Evolutionary conservation across 306 rosid species (phyloP), one percentile per base, ranked within the genome.

Genomic region (Malus sieversii): DNA sequence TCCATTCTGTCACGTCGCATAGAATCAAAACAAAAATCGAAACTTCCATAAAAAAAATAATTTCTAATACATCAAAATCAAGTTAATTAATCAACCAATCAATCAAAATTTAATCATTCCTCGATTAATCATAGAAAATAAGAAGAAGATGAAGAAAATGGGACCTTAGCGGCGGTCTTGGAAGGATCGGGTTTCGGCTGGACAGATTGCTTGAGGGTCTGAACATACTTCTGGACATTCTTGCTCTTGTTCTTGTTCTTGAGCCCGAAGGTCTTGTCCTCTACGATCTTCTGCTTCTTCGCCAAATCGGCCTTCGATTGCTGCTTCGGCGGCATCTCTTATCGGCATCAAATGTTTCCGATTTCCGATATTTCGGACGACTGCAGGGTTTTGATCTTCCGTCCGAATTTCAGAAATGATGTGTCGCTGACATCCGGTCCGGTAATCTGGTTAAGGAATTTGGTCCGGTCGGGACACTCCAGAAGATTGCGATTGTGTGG

Each of bases 241-340:
- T 93, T 93, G 82, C 98, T 90, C 81, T 93, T 93, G 87, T 91
- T 93, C 74, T 93, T 93, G 90, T 93, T 91, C 83, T 93, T 90
- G 66, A 93, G 96, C 61, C 94, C 97, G 84, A 93, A 93, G 60
- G 98, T 93, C 88, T 93, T 93, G 88, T 93, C 98, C 86, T 93
- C 98, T 23, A 91, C 94, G 73, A 90, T 23, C 85, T 91, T 93
- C 96, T 91, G 97, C 89, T 93, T 93, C 96, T 93, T 93, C 75
- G 98, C 97, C 85, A 87, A 0, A 65, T 93, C 97, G 74, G 87
- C 81, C 78, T 91, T 93, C 1, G 93, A 74, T 42, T 88, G 89
- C 82, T 73, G 77, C 86, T 90, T 91, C 13, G 96, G 98, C 75
- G 96, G 97, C 98, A 93, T 93, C 77, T 15, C 25, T 73, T 25